Evolutionary conservation across 352 stramenopile genomes (phyloP).

Genomic region (Thalassiosira livingstoniorum): DNA sequence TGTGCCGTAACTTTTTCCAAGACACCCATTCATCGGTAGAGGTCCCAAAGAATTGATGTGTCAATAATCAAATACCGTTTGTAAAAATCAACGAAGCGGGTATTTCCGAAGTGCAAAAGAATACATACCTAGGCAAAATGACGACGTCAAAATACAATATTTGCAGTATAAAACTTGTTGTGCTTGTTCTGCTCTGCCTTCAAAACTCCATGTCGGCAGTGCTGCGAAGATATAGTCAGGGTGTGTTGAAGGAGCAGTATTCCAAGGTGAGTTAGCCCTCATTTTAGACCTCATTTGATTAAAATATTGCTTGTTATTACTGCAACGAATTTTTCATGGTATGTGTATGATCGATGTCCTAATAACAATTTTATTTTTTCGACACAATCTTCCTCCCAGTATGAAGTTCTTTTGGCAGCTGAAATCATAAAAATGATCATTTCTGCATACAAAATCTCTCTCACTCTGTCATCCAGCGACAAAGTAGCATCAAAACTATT

Average conservation of each 20-base stretch:
- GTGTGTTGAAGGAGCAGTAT: constrained; percentile 80
- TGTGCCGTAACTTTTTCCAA: too few relatives aligned
- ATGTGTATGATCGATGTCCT: not conserved
- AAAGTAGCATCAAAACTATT: constrained; percentile 42
- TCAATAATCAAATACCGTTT: too few relatives aligned
- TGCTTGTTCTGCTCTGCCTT: constrained; percentile 83
- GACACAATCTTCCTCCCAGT: too few relatives aligned
- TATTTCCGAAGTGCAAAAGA: too few relatives aligned
- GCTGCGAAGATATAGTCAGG: constrained; percentile 78
- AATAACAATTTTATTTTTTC: too few relatives aligned
- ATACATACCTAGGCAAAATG: too few relatives aligned
- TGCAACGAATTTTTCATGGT: constrained; percentile 1
- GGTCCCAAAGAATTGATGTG: too few relatives aligned
- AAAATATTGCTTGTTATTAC: constrained; percentile 6
- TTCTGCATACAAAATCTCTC: constrained; percentile 73
- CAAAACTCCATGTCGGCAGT: constrained; percentile 88
- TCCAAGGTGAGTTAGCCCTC: constrained; percentile 84
- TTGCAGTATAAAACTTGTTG: constrained; percentile 74
- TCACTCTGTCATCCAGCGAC: constrained; percentile 35
- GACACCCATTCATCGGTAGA: too few relatives aligned
- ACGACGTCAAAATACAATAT: too few relatives aligned
- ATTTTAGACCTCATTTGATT: too few relatives aligned
- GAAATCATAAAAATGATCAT: constrained; percentile 85
- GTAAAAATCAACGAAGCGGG: too few relatives aligned
- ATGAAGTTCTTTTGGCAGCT: constrained; percentile 81